Evolutionary conservation across 2,329 filamentous ascomycete genomes (phyloP).

Genomic region (Fusarium phyllophilum): DNA sequence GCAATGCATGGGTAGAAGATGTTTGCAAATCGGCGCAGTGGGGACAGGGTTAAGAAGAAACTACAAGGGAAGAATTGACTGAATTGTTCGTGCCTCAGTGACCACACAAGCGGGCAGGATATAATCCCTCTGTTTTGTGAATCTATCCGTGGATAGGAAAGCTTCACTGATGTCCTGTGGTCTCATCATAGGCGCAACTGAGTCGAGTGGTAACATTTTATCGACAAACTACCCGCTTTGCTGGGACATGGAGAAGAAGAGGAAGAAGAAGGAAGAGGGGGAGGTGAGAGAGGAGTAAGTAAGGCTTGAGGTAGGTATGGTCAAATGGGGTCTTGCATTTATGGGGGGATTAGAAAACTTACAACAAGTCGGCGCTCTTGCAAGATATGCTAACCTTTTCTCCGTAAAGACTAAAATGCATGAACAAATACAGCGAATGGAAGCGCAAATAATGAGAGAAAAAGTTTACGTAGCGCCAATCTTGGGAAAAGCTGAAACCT

Average conservation of each 20-base stretch:
- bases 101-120: neutral
- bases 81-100: neutral
- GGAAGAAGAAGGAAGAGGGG: neutral
- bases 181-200: neutral
- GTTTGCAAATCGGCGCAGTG: neutral
- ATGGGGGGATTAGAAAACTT: neutral
- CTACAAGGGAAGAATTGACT: neutral
- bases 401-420: neutral
- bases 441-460: neutral
- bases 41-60: neutral
- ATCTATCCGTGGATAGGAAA: neutral
- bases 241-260: neutral
- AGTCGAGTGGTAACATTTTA: neutral
- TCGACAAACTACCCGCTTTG: neutral
- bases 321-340: neutral
- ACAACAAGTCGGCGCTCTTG: neutral
- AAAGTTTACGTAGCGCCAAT: neutral
- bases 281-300: neutral
- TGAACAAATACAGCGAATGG: neutral
- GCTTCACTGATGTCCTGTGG: neutral
- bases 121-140: neutral
- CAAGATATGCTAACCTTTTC: neutral
- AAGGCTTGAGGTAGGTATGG: neutral
- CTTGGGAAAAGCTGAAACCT: neutral
- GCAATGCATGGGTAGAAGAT: neutral